These are phyloP conservation scores for Pyrenochaeta sp. DNA, from an alignment of 2,329 filamentous ascomycete species.

Conservation along the genomic window DNA sequence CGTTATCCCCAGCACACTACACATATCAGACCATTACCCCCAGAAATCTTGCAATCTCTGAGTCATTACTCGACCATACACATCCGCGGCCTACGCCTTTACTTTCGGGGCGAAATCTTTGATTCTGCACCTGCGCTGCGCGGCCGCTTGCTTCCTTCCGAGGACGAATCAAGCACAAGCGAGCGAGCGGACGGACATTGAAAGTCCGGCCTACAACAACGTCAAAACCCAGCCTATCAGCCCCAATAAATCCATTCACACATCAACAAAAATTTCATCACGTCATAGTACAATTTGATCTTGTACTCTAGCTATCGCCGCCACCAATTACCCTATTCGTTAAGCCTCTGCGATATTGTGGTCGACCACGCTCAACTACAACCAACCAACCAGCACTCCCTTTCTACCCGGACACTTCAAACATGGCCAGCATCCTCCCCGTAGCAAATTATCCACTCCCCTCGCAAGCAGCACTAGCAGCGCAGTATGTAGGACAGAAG, in stretches of 20 bases:
- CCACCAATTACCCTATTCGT: too few species aligned
- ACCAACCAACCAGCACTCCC: not conserved
- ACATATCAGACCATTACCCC: slow-evolving; percentile 11
- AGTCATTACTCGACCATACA: not conserved
- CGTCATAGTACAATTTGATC: too few species aligned
- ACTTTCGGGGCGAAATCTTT: not conserved
- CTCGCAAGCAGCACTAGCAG: slow-evolving; percentile 8
- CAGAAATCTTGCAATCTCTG: slow-evolving; percentile 5
- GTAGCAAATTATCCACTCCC: slow-evolving; percentile 29
- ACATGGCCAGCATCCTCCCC: slow-evolving; percentile 4
- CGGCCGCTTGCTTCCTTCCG: not conserved
- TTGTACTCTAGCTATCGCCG: too few species aligned
- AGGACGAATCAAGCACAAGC: not conserved
- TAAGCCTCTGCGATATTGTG: too few species aligned
- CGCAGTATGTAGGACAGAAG: slow-evolving; percentile 65
- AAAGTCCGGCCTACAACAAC: not conserved
- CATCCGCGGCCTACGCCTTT: not conserved
- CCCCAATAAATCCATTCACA: too few species aligned
- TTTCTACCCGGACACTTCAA: not conserved
- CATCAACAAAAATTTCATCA: too few species aligned
- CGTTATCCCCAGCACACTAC: not conserved
- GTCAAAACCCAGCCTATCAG: too few species aligned
- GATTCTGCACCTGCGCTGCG: not conserved
- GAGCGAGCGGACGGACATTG: not conserved
- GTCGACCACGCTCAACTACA: too few species aligned